These are phyloP conservation scores for Cladosporium halotolerans DNA, from an alignment of 2,329 filamentous ascomycete genomes.

Conservation along the genomic window DNA sequence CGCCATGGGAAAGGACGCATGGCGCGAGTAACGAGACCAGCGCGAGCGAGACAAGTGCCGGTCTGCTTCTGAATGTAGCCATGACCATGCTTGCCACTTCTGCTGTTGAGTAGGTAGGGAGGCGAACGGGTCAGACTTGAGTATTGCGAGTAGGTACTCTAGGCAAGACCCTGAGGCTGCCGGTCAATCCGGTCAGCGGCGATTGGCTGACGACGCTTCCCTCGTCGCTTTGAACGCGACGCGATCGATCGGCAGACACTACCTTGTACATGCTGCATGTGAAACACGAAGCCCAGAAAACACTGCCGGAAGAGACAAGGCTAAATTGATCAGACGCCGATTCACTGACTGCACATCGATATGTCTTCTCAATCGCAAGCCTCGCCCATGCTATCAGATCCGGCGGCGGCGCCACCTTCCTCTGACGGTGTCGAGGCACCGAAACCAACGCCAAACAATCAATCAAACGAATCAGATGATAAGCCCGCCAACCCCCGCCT, in stretches of 20 bases:
- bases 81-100: constrained; percentile 12
- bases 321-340: too few relatives aligned
- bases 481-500: background rate
- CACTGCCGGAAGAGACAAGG: too few relatives aligned
- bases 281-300: too few relatives aligned
- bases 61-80: constrained; percentile 23
- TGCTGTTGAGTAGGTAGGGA: background rate
- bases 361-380: constrained; percentile 6
- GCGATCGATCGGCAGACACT: too few relatives aligned
- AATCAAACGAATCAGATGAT: background rate
- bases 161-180: too few relatives aligned
- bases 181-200: too few relatives aligned
- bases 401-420: background rate
- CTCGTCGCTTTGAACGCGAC: too few relatives aligned
- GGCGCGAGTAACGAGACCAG: constrained; percentile 11
- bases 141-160: background rate
- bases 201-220: too few relatives aligned
- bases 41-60: constrained; percentile 13
- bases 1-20: constrained; percentile 42
- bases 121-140: background rate
- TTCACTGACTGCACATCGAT: background rate
- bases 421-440: background rate
- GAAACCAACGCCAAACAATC: background rate
- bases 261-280: too few relatives aligned
- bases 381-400: background rate